Base-by-base conservation (phyloP, 768 basidiomycete species). In the Candolleomyces efflorescens region DNA sequence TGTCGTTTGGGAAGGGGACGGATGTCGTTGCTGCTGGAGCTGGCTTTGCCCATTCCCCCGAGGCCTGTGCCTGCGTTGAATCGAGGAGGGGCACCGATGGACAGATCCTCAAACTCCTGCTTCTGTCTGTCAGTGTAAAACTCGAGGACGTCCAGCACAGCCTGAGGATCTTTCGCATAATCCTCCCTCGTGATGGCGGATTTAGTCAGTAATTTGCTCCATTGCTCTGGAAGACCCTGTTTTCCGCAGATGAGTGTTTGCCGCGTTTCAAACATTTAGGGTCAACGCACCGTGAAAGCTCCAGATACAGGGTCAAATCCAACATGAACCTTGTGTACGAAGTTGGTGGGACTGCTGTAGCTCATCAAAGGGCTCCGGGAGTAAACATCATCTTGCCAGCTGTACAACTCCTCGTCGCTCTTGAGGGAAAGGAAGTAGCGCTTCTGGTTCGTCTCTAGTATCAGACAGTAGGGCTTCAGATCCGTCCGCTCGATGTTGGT, bases 41-140 rank as follows among this genome's bases (percentile, higher is more conserved):
- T 69, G 23, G 52, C 58, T 20, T 82, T 83, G 37, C 73, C 71
- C 37, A 83, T 67, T 10, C 94, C 95, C 32, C 87, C 96, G 18
- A 97, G 83, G 2, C 96, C 96, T 2, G 94, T 95, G 1, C 94
- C 94, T 9, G 91, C 94, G 53, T 86, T 86, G 74, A 97, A 98
- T 1, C 96, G 83, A 0, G 91, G 81, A 5, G 90, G 86, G 4
- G 87, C 79, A 58, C 78, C 72, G 37, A 71, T 51, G 2, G 68
- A 67, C 51, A 77, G 62, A 53, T 81, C 79, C 65, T 94, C 92
- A 66, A 87, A 72, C 69, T 96, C 93, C n/a, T 93, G 90, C 69
- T 94, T 96, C 77, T 96, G 93, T 65, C 93, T 92, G 70, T 96
- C 94, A 12, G 95, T 98, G 72, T 98, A 99, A 75, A 98, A 99